Conservation (phyloP, 345 rosid species). For the Populus pruinosa region DNA sequence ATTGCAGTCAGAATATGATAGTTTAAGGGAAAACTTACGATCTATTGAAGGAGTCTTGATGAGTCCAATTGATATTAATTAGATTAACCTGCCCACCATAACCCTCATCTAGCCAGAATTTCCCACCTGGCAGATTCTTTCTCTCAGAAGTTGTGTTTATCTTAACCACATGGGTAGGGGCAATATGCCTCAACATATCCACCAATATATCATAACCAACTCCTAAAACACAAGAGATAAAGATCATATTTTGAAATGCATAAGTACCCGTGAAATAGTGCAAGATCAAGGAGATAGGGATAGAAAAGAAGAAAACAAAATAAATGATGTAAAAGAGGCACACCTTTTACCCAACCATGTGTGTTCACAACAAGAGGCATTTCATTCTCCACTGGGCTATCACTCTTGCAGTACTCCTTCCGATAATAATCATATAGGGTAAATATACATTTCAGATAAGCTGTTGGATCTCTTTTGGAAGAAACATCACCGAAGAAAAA, state of each 20-base stretch:
- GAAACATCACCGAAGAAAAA: slow-evolving; percentile 88
- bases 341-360: slow-evolving; percentile 99
- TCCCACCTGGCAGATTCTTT: slow-evolving; percentile 77
- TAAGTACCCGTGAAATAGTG: not conserved
- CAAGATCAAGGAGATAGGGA: not conserved
- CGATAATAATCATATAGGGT: slow-evolving; percentile 60
- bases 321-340: slow-evolving; percentile 5
- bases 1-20: not conserved
- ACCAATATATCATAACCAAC: slow-evolving; percentile 86
- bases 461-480: slow-evolving; percentile 75
- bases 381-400: slow-evolving; percentile 36
- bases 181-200: slow-evolving; percentile 59
- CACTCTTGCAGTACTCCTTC: slow-evolving; percentile 38
- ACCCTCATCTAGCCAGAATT: slow-evolving; percentile 67
- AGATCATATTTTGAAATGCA: slow-evolving; percentile 4
- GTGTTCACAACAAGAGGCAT: slow-evolving; percentile 86
- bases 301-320: not conserved
- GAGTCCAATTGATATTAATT: slow-evolving; percentile 68
- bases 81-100: slow-evolving; percentile 38
- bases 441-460: slow-evolving; percentile 58
- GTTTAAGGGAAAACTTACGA: slow-evolving; percentile 46
- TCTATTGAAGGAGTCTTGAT: slow-evolving; percentile 60
- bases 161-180: slow-evolving; percentile 85
- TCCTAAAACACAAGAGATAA: slow-evolving; percentile 41
- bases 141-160: slow-evolving; percentile 59